phyloP scores from a whole-genome alignment of 2,329 filamentous ascomycete genomes.

The Talaromyces sp. region DNA sequence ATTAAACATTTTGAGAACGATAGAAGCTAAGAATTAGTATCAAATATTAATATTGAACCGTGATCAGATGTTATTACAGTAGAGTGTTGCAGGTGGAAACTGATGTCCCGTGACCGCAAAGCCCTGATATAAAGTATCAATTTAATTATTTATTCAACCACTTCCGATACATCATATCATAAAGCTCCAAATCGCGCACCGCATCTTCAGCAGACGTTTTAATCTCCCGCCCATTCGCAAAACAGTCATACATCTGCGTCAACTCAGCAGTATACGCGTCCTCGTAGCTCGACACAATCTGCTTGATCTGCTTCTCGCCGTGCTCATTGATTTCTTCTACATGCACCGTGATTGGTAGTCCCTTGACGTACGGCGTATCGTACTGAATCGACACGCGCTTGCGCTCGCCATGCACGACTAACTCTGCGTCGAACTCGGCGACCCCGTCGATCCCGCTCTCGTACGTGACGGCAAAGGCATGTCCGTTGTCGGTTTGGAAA shows the following conservation, averaged over 20 bases:
- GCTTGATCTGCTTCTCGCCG: conserved; percentile 21
- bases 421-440: conserved; percentile 35
- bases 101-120: neutral
- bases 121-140: neutral
- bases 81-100: neutral
- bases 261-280: conserved; percentile 34
- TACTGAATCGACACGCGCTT: conserved; percentile 53
- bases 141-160: neutral
- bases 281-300: conserved; percentile 27
- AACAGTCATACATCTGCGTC: conserved; percentile 28
- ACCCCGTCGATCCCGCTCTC: conserved; percentile 52
- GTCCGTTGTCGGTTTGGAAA: conserved; percentile 17
- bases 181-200: conserved; percentile 29
- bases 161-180: conserved; percentile 29
- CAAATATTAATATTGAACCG: too few species aligned
- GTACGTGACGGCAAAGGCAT: conserved; percentile 49
- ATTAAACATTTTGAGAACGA: too few species aligned
- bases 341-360: conserved; percentile 45
- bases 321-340: conserved; percentile 26
- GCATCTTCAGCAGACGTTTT: conserved; percentile 33
- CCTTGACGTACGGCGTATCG: conserved; percentile 55
- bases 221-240: conserved; percentile 20
- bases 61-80: too few species aligned
- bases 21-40: neutral
- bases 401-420: conserved; percentile 44